Evolutionary conservation across 176 grass and related monocot species (phyloP).

Genomic region (Carex kokanica): DNA sequence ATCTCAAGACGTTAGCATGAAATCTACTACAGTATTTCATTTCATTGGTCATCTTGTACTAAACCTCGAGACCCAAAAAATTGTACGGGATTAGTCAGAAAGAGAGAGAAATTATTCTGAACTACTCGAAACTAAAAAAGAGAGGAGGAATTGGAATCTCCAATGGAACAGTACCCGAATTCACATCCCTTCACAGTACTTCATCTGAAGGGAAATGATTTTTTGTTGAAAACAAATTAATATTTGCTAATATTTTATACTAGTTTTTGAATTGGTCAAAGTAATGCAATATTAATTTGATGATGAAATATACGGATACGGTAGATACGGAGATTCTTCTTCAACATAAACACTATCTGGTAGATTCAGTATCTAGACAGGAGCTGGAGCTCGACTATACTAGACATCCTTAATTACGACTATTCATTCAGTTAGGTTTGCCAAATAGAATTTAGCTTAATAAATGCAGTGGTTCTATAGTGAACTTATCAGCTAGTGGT

Average conservation of each 20-base stretch:
- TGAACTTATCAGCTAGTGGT: background rate
- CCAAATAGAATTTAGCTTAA: background rate
- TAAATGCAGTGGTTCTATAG: background rate
- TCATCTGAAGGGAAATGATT: background rate
- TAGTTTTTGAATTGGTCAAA: background rate
- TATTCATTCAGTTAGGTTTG: background rate
- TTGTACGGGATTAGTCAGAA: conserved; percentile 31
- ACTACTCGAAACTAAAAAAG: conserved; percentile 9
- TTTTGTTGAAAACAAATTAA: background rate
- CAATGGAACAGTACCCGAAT: conserved; percentile 8
- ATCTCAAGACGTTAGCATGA: background rate
- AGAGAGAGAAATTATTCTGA: background rate
- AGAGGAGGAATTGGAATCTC: conserved; percentile 18
- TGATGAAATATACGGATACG: background rate
- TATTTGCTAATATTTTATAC: too few relatives aligned
- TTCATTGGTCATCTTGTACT: background rate
- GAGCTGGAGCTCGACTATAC: too few relatives aligned
- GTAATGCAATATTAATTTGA: background rate
- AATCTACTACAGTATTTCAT: conserved; percentile 8
- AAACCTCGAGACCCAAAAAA: conserved; percentile 26
- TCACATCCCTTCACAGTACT: background rate
- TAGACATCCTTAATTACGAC: background rate
- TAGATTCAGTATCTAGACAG: background rate
- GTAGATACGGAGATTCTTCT: background rate
- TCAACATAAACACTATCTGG: background rate